Percentiles rank a stretch among this genome's conserved stretches.
Conservation (phyloP, 768 basidiomycete genomes). For the Infundibulicybe gibba region DNA sequence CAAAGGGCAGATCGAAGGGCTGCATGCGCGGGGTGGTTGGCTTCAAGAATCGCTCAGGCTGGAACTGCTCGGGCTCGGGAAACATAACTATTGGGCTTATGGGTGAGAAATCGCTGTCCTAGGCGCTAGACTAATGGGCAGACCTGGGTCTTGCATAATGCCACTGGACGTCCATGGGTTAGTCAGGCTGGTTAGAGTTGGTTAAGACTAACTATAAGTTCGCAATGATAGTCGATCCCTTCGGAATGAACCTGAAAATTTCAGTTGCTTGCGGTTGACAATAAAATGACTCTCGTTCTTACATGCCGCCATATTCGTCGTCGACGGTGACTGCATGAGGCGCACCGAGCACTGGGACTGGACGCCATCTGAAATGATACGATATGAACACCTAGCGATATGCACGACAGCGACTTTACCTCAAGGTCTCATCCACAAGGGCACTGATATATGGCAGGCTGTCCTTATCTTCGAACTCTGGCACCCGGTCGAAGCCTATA, state of each 20-base stretch:
- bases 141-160: constrained; percentile 22
- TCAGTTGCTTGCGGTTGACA: background rate
- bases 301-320: constrained; percentile 10
- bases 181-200: background rate
- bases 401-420: constrained; percentile 1
- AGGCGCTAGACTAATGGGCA: background rate
- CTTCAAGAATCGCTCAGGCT: constrained; percentile 37
- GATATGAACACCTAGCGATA: background rate
- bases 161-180: constrained; percentile 13
- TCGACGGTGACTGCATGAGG: constrained; percentile 12
- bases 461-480: constrained; percentile 29
- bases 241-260: constrained; percentile 22
- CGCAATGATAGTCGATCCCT: constrained; percentile 31
- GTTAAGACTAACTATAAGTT: constrained; percentile 21
- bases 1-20: constrained; percentile 28
- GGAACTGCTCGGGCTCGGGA: constrained; percentile 26
- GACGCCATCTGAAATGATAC: constrained; percentile 8
- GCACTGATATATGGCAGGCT: constrained; percentile 29
- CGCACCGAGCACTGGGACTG: constrained; percentile 7
- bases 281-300: background rate
- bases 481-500: constrained; percentile 31
- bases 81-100: constrained; percentile 20
- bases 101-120: background rate
- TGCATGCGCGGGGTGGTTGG: constrained; percentile 16
- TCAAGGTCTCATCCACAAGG: constrained; percentile 31